Percentiles rank a stretch among this genome's conserved stretches.
phyloP scores from a whole-genome alignment of 257 asterid genomes.

The Jaltomata sinuosa region DNA sequence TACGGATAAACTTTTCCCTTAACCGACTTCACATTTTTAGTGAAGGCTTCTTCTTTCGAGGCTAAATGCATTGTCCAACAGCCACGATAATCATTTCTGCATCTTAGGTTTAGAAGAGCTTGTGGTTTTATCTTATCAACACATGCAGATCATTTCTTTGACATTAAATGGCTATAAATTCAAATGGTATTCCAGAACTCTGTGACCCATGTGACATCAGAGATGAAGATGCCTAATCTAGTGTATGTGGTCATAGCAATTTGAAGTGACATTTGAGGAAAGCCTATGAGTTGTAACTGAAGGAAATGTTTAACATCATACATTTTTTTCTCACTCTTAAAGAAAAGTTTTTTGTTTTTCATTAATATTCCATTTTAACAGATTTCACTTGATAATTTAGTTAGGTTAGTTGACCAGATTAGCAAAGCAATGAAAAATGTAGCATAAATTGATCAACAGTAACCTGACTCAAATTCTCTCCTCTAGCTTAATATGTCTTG shows the following conservation, averaged over 20 bases:
- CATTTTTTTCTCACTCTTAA: background rate
- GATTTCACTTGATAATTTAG: background rate
- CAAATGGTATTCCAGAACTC: background rate
- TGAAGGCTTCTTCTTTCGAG: background rate
- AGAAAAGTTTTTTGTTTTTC: background rate
- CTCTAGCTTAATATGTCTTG: background rate
- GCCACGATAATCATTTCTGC: background rate
- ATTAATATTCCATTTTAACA: background rate
- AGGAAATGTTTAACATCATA: background rate
- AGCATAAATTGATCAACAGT: background rate
- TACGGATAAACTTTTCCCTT: background rate
- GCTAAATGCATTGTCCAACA: background rate
- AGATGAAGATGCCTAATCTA: background rate
- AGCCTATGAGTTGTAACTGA: background rate
- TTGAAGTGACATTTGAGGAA: background rate
- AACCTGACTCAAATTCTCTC: background rate
- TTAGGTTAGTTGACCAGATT: background rate
- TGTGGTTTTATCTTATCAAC: background rate
- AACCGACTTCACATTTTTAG: background rate
- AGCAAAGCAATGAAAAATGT: background rate
- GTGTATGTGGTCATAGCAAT: background rate
- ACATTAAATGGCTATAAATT: background rate
- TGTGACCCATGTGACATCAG: background rate
- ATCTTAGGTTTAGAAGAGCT: background rate
- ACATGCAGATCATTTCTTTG: background rate